These are phyloP conservation scores for Phytophthora macrochlamydospora DNA, from an alignment of 352 stramenopile species.

Conservation along the genomic window DNA sequence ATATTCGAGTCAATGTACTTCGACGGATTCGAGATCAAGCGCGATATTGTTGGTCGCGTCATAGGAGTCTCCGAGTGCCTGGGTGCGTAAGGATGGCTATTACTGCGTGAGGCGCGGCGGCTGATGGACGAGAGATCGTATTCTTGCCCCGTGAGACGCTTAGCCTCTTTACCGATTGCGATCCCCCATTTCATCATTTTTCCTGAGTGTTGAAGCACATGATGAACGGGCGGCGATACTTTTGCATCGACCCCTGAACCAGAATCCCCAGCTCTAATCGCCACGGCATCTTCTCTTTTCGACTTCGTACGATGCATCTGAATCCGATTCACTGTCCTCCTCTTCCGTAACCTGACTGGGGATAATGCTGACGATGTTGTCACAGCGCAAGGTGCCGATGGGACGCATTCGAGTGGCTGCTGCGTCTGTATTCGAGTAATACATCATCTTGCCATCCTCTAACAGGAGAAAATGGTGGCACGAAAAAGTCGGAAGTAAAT, in stretches of 20 bases:
- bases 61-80: constrained; percentile 66
- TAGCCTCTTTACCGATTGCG: constrained; percentile 75
- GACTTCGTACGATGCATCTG: constrained; percentile 23
- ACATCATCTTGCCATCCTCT: constrained; percentile 83
- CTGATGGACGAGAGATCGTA: constrained; percentile 82
- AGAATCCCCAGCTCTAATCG: constrained; percentile 75
- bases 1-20: constrained; percentile 79
- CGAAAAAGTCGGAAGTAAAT: constrained; percentile 72
- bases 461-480: constrained; percentile 77
- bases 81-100: constrained; percentile 58
- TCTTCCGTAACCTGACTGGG: constrained; percentile 64
- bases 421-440: constrained; percentile 65
- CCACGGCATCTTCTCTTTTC: constrained; percentile 74
- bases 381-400: constrained; percentile 82
- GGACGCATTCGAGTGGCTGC: constrained; percentile 63
- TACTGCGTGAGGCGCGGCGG: constrained; percentile 61
- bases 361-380: constrained; percentile 82
- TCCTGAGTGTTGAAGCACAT: constrained; percentile 81
- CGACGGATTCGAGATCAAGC: constrained; percentile 75
- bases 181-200: constrained; percentile 90
- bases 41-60: constrained; percentile 60
- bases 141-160: constrained; percentile 80
- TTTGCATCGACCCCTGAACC: constrained; percentile 53
- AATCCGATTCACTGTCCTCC: constrained; percentile 8
- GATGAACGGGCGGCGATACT: constrained; percentile 80